These are phyloP conservation scores for Candida pseudoglaebosa DNA, from an alignment of 805 yeast genomes.

Conservation along the genomic window DNA sequence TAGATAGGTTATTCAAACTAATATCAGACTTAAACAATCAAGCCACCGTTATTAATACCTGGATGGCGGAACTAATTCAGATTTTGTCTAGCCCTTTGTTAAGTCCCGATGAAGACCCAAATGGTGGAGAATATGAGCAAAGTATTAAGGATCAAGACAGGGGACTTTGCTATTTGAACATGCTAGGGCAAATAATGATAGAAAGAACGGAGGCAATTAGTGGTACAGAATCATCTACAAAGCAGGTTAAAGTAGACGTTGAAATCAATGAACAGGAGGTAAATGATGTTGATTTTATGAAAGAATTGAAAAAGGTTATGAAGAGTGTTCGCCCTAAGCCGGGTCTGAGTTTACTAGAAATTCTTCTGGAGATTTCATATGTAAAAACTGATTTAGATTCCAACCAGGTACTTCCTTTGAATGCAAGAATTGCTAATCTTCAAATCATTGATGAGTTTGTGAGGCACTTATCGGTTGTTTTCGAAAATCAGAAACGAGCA, in stretches of 20 bases:
- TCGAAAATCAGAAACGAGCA: conserved; percentile 43
- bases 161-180: conserved; percentile 55
- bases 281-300: conserved; percentile 23
- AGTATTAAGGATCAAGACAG: conserved; percentile 74
- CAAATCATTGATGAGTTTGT: conserved; percentile 1
- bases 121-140: conserved; percentile 74
- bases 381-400: conserved; percentile 22
- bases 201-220: conserved; percentile 39
- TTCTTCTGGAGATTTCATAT: conserved; percentile 23
- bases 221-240: conserved; percentile 27
- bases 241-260: conserved; percentile 15
- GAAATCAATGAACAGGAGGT: conserved; percentile 22
- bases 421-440: background rate
- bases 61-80: conserved; percentile 43
- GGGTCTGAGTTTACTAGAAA: conserved; percentile 31
- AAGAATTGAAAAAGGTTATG: conserved; percentile 18
- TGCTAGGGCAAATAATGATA: conserved; percentile 34
- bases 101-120: conserved; percentile 44
- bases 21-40: conserved; percentile 46
- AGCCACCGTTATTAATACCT: conserved; percentile 45
- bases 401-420: conserved; percentile 8
- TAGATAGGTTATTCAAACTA: conserved; percentile 18
- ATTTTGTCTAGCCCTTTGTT: conserved; percentile 50
- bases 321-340: conserved; percentile 25
- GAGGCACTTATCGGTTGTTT: conserved; percentile 15